Percentiles rank a stretch among this genome's conserved stretches.
Evolutionary conservation across 1,284 basidiomycete genomes (phyloP).

Genomic region (Phenoliferia sp.): DNA sequence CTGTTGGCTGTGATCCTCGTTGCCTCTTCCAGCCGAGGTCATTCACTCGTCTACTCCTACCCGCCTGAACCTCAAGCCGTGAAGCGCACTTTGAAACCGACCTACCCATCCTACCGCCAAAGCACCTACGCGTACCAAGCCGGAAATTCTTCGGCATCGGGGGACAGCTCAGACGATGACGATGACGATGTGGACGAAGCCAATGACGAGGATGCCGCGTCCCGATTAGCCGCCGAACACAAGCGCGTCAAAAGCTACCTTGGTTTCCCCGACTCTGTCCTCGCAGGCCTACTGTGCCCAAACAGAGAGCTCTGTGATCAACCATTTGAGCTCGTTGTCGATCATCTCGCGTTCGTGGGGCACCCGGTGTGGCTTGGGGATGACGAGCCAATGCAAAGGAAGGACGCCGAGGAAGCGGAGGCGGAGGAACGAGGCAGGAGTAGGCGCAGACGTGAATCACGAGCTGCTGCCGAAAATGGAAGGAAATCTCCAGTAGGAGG

Average conservation of each 20-base stretch:
- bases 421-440: conserved; percentile 5
- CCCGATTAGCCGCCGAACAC: conserved; percentile 44
- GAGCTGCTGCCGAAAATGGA: background rate
- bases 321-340: conserved; percentile 86
- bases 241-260: conserved; percentile 48
- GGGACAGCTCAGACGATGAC: too few species aligned
- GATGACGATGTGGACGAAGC: too few species aligned
- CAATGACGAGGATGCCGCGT: too few species aligned
- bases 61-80: background rate
- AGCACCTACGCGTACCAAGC: too few species aligned
- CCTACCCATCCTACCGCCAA: background rate
- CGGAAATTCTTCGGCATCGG: too few species aligned
- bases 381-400: conserved; percentile 58
- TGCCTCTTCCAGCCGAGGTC: background rate
- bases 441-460: background rate
- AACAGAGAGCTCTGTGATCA: conserved; percentile 76
- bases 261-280: conserved; percentile 72
- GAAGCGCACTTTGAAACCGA: background rate
- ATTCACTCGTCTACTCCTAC: background rate
- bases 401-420: conserved; percentile 28
- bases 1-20: background rate
- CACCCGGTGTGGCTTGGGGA: conserved; percentile 75
- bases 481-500: background rate
- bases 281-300: conserved; percentile 75
- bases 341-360: conserved; percentile 90